Base-by-base conservation (phyloP, 192 early-diverging fungal species). In the Coemansia sp. region DNA sequence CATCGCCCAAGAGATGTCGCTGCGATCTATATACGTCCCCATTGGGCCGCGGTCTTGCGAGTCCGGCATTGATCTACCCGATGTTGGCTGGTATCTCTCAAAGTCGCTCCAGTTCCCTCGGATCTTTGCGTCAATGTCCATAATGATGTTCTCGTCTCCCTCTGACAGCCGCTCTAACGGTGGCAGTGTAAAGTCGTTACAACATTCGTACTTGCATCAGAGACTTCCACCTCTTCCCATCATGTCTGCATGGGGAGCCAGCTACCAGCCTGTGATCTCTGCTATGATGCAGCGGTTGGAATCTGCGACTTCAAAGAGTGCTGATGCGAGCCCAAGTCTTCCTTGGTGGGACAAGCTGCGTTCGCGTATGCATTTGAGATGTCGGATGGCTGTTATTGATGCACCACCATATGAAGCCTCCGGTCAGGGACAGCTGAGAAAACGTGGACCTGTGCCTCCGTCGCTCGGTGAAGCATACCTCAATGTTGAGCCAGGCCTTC, bases 281-380 rank as follows among this genome's bases (percentile, higher is more conserved):
- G 66, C 78, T n/a, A 50, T 77, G 22, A 70, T 75, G 56, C 78
- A 80, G 54, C 64, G 78, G 10, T 33, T 80, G 15, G 78, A 80
- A 32, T 54, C 68, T 3, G 52, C 55, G 1, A 76, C 72, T 4
- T 67, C 64, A 14, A 66, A 76, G 43, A 77, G 64, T 26, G 65
- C 70, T 30, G 78, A 80, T 15, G 55, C 65, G 34, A 76, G 72
- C 9, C 78, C 78, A 0, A 52, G 60, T 6, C 42, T 80, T 18
- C 68, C 68, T 6, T 80, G 78, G 78, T 80, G 78, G 78, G 78
- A 80, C 50, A 80, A 80, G 55, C 45, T 76, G 55, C 63, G 78
- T 33, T 68, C 66, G 30, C 54, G 68, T 4, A 55, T 63, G 38
- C 72, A 75, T 30, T 27, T 75, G 29, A 67, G 59, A 34, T 53